Percentiles rank a stretch among this genome's conserved stretches.
phyloP scores from a whole-genome alignment of 2,329 filamentous ascomycete genomes.

The Trichophyton simii region DNA sequence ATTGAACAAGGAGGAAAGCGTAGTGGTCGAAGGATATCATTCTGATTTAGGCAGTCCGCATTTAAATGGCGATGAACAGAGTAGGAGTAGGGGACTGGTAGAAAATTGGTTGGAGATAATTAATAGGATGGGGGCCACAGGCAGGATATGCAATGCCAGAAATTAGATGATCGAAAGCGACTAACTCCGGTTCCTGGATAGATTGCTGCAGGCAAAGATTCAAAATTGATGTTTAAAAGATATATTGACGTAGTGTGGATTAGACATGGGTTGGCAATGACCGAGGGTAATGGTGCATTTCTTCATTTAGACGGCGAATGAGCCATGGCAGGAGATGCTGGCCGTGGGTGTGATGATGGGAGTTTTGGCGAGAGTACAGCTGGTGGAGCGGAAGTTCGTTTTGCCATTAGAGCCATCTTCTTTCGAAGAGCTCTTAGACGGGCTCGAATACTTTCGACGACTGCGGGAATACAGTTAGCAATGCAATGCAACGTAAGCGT shows the following conservation, averaged over 20 bases:
- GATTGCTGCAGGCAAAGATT: background rate
- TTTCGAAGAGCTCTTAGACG: slow-evolving; percentile 37
- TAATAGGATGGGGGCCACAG: background rate
- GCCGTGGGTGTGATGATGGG: slow-evolving; percentile 20
- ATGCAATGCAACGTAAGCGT: background rate
- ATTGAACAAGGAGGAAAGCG: background rate
- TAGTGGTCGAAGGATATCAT: background rate
- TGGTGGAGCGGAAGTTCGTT: slow-evolving; percentile 31
- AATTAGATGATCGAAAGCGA: background rate
- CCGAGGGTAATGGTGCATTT: background rate
- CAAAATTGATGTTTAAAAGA: background rate
- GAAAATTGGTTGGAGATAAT: background rate
- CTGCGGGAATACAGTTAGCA: slow-evolving; percentile 17
- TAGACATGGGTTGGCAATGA: background rate
- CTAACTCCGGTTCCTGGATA: background rate
- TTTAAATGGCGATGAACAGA: too few relatives aligned
- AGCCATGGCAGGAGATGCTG: slow-evolving; percentile 23
- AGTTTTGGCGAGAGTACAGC: slow-evolving; percentile 19
- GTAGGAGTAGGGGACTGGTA: background rate
- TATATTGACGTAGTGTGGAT: background rate
- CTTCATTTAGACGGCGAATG: slow-evolving; percentile 14
- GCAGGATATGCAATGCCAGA: background rate
- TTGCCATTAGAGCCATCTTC: slow-evolving; percentile 38
- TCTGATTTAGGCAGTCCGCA: background rate
- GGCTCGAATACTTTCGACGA: slow-evolving; percentile 38